A percentile compares a stretch with the other conserved stretches of the same genome.
Conservation (phyloP, 73 alveolate genomes). For the Paramecium sexaurelia region DNA sequence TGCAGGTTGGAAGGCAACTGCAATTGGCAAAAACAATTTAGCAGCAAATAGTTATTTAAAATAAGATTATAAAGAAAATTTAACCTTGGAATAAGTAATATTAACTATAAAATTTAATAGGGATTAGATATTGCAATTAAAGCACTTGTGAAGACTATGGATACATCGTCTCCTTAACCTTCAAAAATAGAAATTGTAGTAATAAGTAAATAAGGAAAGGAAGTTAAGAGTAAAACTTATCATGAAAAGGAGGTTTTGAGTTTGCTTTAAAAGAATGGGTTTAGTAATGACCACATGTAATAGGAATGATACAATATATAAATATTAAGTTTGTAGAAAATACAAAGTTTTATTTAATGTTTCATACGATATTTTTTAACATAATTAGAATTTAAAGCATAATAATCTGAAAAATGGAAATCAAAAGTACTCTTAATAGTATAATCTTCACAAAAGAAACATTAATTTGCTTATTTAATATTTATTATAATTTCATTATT, state of each 20-base stretch:
- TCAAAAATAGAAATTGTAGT: conserved; percentile 69
- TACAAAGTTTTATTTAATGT: too few relatives aligned
- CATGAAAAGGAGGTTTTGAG: conserved; percentile 57
- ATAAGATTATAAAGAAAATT: conserved; percentile 76
- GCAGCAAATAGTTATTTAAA: conserved; percentile 78
- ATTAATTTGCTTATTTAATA: neutral
- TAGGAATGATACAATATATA: neutral
- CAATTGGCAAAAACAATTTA: conserved; percentile 77
- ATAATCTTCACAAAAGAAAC: neutral
- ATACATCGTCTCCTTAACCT: conserved; percentile 84
- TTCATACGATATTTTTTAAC: too few relatives aligned
- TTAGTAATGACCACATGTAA: conserved; percentile 56
- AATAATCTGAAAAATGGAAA: too few relatives aligned
- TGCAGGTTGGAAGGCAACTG: conserved; percentile 85
- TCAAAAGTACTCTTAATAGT: neutral
- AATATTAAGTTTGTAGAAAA: too few relatives aligned
- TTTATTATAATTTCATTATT: neutral
- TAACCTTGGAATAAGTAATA: conserved; percentile 76
- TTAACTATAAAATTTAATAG: neutral
- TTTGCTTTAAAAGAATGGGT: conserved; percentile 61
- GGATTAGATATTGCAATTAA: conserved; percentile 79
- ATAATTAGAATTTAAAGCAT: too few relatives aligned
- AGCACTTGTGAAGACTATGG: conserved; percentile 84
- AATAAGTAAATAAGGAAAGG: conserved; percentile 46
- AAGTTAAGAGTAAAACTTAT: conserved; percentile 53